Evolutionary conservation across 768 basidiomycete genomes (phyloP).

Genomic region (Rubroboletus pulcherrimus): DNA sequence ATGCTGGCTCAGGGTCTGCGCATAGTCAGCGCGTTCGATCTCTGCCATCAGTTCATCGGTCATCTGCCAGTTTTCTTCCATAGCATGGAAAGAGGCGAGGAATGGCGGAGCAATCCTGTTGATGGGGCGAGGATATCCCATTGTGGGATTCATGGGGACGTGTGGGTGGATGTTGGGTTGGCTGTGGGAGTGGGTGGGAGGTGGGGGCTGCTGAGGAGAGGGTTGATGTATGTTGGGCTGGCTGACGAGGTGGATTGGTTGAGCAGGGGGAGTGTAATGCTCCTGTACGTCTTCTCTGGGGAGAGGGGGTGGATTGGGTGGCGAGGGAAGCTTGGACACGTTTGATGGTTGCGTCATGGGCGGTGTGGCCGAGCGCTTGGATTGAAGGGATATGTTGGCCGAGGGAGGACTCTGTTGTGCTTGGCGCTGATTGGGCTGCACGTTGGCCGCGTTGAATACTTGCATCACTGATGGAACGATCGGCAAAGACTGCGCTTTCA

Average conservation of each 20-base stretch:
- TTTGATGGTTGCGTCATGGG: constrained; percentile 32
- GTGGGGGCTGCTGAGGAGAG: constrained; percentile 35
- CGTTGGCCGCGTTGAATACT: constrained; percentile 40
- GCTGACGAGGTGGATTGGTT: constrained; percentile 30
- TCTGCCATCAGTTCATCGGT: constrained; percentile 68
- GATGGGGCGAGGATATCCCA: constrained; percentile 64
- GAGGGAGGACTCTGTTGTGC: constrained; percentile 35
- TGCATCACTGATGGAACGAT: constrained; percentile 56
- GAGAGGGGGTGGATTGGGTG: constrained; percentile 4
- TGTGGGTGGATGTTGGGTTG: constrained; percentile 29
- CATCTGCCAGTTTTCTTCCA: constrained; percentile 63
- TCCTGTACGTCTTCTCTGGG: constrained; percentile 25
- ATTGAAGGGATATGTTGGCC: constrained; percentile 32
- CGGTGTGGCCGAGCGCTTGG: constrained; percentile 32
- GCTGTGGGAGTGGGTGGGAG: constrained; percentile 31
- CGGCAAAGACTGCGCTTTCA: constrained; percentile 61
- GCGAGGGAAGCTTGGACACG: constrained; percentile 32
- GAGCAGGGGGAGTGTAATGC: constrained; percentile 45
- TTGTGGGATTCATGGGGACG: constrained; percentile 27
- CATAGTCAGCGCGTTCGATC: constrained; percentile 67
- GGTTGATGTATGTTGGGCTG: constrained; percentile 30
- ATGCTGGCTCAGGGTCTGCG: constrained; percentile 51
- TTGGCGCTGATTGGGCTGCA: constrained; percentile 37
- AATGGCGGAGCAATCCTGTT: constrained; percentile 55
- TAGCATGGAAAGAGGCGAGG: constrained; percentile 49